These are phyloP conservation scores for Chlorencoelia australis DNA, from an alignment of 2,329 filamentous ascomycete genomes.

Conservation along the genomic window DNA sequence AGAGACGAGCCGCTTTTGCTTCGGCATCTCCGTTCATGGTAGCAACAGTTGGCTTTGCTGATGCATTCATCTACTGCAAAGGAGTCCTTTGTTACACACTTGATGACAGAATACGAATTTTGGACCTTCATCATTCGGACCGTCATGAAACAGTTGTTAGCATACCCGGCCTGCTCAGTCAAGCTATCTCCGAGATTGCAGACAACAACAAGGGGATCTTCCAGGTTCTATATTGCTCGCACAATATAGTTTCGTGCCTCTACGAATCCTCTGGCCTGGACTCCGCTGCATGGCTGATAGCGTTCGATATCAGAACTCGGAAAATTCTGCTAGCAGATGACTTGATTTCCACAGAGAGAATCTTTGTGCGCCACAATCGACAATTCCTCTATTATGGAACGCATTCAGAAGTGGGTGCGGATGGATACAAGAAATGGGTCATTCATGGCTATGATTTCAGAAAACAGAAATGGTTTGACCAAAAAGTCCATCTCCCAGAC, in stretches of 20 bases:
- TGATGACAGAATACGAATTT: slow-evolving; percentile 42
- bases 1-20: slow-evolving; percentile 49
- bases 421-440: slow-evolving; percentile 53
- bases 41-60: slow-evolving; percentile 47
- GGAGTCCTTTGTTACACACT: slow-evolving; percentile 56
- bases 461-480: slow-evolving; percentile 30
- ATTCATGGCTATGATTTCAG: slow-evolving; percentile 43
- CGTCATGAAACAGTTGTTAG: slow-evolving; percentile 46
- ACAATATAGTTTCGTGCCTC: slow-evolving; percentile 47
- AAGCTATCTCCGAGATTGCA: slow-evolving; percentile 29
- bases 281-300: slow-evolving; percentile 41
- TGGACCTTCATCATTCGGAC: slow-evolving; percentile 43
- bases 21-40: slow-evolving; percentile 52
- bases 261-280: slow-evolving; percentile 35
- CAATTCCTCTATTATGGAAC: slow-evolving; percentile 57
- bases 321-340: slow-evolving; percentile 33
- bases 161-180: slow-evolving; percentile 33
- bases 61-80: slow-evolving; percentile 51
- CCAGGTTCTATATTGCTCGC: slow-evolving; percentile 44
- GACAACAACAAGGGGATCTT: slow-evolving; percentile 35
- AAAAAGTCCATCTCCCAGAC: slow-evolving; percentile 42
- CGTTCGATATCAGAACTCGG: slow-evolving; percentile 34
- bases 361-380: slow-evolving; percentile 58
- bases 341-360: slow-evolving; percentile 39
- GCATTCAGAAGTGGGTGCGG: slow-evolving; percentile 41